Conservation (phyloP, 2,329 filamentous ascomycete species). For the Hypoxylon sp. region DNA sequence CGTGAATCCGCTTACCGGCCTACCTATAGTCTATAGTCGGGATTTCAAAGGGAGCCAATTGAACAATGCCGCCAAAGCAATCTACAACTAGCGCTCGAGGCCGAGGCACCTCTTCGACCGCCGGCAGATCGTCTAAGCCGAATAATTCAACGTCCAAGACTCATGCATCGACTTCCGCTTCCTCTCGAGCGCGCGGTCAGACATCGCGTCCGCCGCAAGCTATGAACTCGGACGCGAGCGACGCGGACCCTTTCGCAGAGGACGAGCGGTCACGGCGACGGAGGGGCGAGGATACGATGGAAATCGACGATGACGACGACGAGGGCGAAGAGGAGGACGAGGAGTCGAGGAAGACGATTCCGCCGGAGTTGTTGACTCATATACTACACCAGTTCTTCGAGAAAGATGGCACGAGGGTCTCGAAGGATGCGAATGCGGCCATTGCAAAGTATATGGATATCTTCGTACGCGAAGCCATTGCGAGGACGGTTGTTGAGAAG, state of each 20-base stretch:
- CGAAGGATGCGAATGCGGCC: conserved; percentile 81
- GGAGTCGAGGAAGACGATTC: conserved; percentile 69
- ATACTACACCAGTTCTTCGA: conserved; percentile 86
- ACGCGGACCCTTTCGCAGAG: conserved; percentile 52
- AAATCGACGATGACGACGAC: conserved; percentile 52
- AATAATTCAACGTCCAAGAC: conserved; percentile 34
- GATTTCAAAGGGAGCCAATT: not conserved
- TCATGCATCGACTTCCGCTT: conserved; percentile 28
- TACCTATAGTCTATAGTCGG: not conserved
- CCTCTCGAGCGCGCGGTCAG: conserved; percentile 35
- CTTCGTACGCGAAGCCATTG: conserved; percentile 91
- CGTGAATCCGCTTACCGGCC: not conserved
- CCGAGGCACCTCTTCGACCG: conserved; percentile 47
- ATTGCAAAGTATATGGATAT: conserved; percentile 90
- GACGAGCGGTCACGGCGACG: conserved; percentile 28
- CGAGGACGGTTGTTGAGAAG: conserved; percentile 81
- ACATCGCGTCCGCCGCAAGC: conserved; percentile 30
- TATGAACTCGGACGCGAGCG: conserved; percentile 40
- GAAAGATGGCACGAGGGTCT: conserved; percentile 78
- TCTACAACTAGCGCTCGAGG: conserved; percentile 57
- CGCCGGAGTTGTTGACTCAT: conserved; percentile 79
- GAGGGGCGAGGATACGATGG: conserved; percentile 32
- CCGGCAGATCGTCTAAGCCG: conserved; percentile 34
- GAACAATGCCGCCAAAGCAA: conserved; percentile 62
- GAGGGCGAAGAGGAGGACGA: conserved; percentile 57